A percentile compares a stretch with the other conserved stretches of the same genome.
Evolutionary conservation across 805 yeast genomes (phyloP).

Genomic region (Starmera amethionina): DNA sequence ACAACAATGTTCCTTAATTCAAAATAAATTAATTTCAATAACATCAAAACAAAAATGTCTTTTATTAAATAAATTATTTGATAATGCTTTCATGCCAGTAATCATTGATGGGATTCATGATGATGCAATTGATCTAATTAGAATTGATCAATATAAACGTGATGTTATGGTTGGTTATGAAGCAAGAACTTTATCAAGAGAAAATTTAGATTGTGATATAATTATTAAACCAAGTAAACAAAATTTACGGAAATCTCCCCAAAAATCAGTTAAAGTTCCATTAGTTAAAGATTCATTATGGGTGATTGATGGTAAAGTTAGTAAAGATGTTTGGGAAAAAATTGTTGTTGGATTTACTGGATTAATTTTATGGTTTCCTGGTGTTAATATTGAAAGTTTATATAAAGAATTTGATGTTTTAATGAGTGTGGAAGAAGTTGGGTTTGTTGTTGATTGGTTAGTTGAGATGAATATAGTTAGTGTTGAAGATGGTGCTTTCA

Average conservation of each 20-base stretch:
- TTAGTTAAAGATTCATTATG: constrained; percentile 59
- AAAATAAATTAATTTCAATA: constrained; percentile 36
- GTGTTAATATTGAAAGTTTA: constrained; percentile 26
- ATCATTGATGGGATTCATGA: constrained; percentile 45
- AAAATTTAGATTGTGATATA: constrained; percentile 56
- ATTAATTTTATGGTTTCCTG: constrained; percentile 45
- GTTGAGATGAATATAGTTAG: constrained; percentile 26
- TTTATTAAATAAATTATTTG: constrained; percentile 40
- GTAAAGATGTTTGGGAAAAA: constrained; percentile 49
- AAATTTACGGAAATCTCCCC: constrained; percentile 3
- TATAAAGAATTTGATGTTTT: constrained; percentile 12
- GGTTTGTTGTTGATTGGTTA: constrained; percentile 36
- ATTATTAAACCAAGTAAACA: constrained; percentile 22
- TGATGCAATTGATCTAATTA: constrained; percentile 29
- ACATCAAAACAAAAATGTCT: constrained; percentile 38
- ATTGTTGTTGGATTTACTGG: constrained; percentile 37
- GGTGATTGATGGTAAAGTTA: constrained; percentile 60
- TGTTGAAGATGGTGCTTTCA: constrained; percentile 29
- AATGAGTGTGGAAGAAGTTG: constrained; percentile 23
- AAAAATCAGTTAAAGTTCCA: constrained; percentile 35
- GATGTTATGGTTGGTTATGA: constrained; percentile 54
- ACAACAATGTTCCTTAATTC: constrained; percentile 14
- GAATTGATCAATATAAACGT: constrained; percentile 46
- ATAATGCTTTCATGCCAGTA: constrained; percentile 54
- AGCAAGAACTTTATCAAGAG: constrained; percentile 65